Evolutionary conservation across 495 filamentous ascomycete species (phyloP), one percentile per base, ranked within the genome.

Genomic region (Xylaria telfairii): DNA sequence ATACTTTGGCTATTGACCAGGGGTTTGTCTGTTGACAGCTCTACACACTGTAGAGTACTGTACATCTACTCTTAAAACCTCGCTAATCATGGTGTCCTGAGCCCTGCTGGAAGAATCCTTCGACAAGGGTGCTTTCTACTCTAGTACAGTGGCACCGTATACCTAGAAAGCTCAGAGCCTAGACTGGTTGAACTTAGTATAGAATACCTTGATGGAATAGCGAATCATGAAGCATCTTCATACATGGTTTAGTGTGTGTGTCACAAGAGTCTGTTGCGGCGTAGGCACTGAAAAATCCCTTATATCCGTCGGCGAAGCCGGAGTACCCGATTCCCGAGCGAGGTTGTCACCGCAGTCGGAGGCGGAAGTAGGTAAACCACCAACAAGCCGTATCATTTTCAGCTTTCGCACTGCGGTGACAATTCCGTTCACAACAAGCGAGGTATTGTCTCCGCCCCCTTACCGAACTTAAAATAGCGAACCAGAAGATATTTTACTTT

Each of bases 251-350:
- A 30, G 51, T 17, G 26, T 17, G 51, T 30, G 30, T 34, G 7
- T 2, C 17, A n/a, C 15, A 30, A 30, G 10, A 30, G 51, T 30
- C 26, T 13, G 2, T 37, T 17, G 8, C 7, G 12, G 7, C 37
- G 37, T 37, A n/a, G 30, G n/a, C 28, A 21, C 32, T n/a, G 3
- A n/a, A n/a, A 37, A 59, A 10, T 21, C 8, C 32, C 19, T 59
- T 59, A 59, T 59, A 21, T 37, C 56, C 17, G n/a, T 37, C 56
- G 56, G 32, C 12, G 32, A 59, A 59, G 56, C 32, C 28, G 56
- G 54, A 37, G 54, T n/a, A 10, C 17, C 28, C 19, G 1, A 2
- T 59, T 59, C 21, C 7, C 56, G 30, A 61, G n/a, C 37, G 2
- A 59, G n/a, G 0, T 39, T 26, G n/a, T 17, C n/a, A 21, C n/a